A percentile compares a stretch with the other conserved stretches of the same genome.
Evolutionary conservation across 805 yeast genomes (phyloP).

Genomic region (Metschnikowia gruessii): DNA sequence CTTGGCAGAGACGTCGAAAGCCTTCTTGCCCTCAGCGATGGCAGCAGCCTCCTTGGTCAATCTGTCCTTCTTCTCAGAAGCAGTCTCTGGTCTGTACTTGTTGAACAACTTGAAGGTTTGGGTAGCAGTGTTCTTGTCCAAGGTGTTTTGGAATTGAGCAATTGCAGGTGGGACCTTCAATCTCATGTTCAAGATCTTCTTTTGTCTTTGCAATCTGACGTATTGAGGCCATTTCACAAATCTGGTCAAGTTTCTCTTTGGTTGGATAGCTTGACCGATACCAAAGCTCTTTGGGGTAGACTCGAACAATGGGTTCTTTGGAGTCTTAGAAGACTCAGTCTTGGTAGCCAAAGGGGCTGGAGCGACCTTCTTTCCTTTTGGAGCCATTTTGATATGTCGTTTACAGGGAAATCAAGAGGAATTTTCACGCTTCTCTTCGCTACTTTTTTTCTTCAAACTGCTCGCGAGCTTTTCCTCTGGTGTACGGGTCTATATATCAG

Average conservation of each 20-base stretch:
- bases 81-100: constrained; percentile 99
- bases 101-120: constrained; percentile 95
- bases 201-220: constrained; percentile 98
- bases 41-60: constrained; percentile 99
- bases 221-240: constrained; percentile 99
- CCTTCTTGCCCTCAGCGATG: constrained; percentile 95
- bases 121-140: constrained; percentile 99
- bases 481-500: constrained; percentile 12
- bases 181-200: constrained; percentile 92
- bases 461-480: constrained; percentile 7
- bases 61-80: constrained; percentile 98
- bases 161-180: constrained; percentile 99
- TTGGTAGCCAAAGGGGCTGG: constrained; percentile 79
- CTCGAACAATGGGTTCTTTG: constrained; percentile 49
- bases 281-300: constrained; percentile 91
- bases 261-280: constrained; percentile 94
- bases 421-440: constrained; percentile 5
- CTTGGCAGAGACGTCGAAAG: constrained; percentile 94
- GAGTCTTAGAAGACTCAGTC: constrained; percentile 27
- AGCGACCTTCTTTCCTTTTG: constrained; percentile 77
- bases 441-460: constrained; percentile 8
- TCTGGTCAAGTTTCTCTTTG: constrained; percentile 94
- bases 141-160: constrained; percentile 91
- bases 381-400: constrained; percentile 32
- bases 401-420: constrained; percentile 4